These are phyloP conservation scores for Gaultheria prostrata DNA, from an alignment of 148 eudicot genomes.

Conservation along the genomic window DNA sequence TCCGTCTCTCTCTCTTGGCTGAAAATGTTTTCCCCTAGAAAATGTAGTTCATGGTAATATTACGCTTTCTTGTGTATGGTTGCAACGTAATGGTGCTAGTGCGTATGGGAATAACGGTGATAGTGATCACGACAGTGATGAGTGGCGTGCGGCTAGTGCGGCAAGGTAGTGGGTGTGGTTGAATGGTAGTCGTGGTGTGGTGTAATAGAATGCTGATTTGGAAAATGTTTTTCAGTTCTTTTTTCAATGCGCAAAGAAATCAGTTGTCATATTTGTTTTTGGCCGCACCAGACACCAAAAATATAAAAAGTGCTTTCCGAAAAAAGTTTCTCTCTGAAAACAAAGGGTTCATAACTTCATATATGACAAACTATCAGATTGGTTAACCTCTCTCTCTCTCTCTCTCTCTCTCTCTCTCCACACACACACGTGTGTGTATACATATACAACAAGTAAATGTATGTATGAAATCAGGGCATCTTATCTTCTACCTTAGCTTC, in stretches of 20 bases:
- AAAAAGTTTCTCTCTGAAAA: not conserved
- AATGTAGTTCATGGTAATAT: not conserved
- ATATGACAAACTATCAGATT: not conserved
- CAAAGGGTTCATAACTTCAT: no score
- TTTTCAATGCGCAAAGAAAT: not conserved
- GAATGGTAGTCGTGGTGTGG: not conserved
- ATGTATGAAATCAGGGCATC: not conserved
- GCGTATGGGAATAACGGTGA: not conserved
- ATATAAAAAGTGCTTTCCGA: not conserved
- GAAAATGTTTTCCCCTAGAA: not conserved
- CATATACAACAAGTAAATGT: not conserved
- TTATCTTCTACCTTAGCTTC: slow-evolving; percentile 45
- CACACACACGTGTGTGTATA: no score
- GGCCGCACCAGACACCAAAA: not conserved
- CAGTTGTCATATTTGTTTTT: not conserved
- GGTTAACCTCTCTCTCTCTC: not conserved
- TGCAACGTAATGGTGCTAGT: not conserved
- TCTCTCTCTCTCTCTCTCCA: not conserved
- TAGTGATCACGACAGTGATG: not conserved
- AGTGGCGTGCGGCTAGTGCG: not conserved
- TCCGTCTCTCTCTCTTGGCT: not conserved
- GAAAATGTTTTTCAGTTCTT: not conserved
- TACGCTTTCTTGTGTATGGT: not conserved
- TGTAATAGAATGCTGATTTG: not conserved
- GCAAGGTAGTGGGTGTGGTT: not conserved